phyloP scores from a whole-genome alignment of 2,329 filamentous ascomycete genomes.

The Zymoseptoria passerinii region DNA sequence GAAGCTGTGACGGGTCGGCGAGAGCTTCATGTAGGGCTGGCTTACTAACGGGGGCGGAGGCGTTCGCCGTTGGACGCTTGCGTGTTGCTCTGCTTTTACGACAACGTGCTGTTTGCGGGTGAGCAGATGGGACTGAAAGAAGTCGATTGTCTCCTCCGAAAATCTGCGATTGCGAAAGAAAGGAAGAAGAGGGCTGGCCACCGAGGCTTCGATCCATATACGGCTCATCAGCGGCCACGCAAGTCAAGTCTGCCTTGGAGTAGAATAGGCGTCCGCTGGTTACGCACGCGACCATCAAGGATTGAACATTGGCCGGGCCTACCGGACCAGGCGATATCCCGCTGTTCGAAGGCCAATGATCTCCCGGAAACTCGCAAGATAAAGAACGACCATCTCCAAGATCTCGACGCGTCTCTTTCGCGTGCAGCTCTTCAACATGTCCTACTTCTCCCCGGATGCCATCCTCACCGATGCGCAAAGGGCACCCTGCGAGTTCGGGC shows the following conservation, averaged over 20 bases:
- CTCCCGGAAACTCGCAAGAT: neutral
- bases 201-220: neutral
- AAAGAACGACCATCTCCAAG: neutral
- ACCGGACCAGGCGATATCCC: neutral
- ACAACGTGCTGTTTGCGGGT: neutral
- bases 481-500: conserved; percentile 89
- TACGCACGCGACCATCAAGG: neutral
- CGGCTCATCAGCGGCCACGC: neutral
- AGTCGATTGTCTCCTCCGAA: neutral
- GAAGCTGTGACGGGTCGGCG: neutral
- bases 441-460: conserved; percentile 74
- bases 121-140: neutral
- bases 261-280: neutral
- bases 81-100: neutral
- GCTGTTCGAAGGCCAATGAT: neutral
- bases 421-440: conserved; percentile 37
- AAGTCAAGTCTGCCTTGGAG: neutral
- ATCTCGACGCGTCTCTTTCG: conserved; percentile 5
- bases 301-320: neutral
- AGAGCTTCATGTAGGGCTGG: neutral
- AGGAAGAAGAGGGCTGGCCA: neutral
- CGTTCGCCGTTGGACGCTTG: neutral
- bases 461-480: conserved; percentile 88
- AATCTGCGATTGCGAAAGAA: neutral
- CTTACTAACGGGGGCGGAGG: neutral